Base-by-base conservation (phyloP, 2,329 filamentous ascomycete genomes). In the Simplicillium sp. region DNA sequence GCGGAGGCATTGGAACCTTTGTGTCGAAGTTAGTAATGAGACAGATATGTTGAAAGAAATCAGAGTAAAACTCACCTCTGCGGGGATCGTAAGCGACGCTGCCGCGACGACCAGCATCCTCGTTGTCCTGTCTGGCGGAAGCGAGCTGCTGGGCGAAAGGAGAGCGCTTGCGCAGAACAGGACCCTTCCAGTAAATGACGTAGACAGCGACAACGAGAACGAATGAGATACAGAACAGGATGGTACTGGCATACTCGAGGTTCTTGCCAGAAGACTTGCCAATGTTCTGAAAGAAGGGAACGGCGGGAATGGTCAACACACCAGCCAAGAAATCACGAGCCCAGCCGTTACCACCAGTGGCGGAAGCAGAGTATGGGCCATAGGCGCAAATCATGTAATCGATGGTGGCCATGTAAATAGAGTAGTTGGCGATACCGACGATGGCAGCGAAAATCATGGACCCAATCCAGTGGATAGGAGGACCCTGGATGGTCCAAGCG, bases 311-410 rank as follows among this genome's bases (percentile, higher is more conserved):
- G 1, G 82, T 83, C 2, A 85, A 72, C 8, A 86, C 68, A 58
- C 84, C 83, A 2, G 83, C 84, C 0, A 87, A 64, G 59, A 87
- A 80, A 53, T 87, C 83, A 48, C 84, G 72, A 3, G 81, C 72
- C 62, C 82, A 86, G 2, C 82, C 84, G 47, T 87, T 87, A 15
- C 83, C 83, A 33, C 83, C 84, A 0, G 83, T 87, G 1, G 84
- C 84, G 0, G 81, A 85, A 2, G 83, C 82, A 2, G 81, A 77
- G 55, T 85, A 87, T 0, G 77, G 76, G 0, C 83, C 84, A 51
- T 87, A 86, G 1, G 82, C 79, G 43, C 78, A 80, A 29, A 86
- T 75, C 75, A 86, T 85, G 62, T 87, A 87, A 58, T 87, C 80
- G 47, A 86, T 83, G 1, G 81, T 84, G 1, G 81, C 79, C 77